phyloP scores from a whole-genome alignment of 805 yeast genomes.

The Candida silvicultrix region DNA sequence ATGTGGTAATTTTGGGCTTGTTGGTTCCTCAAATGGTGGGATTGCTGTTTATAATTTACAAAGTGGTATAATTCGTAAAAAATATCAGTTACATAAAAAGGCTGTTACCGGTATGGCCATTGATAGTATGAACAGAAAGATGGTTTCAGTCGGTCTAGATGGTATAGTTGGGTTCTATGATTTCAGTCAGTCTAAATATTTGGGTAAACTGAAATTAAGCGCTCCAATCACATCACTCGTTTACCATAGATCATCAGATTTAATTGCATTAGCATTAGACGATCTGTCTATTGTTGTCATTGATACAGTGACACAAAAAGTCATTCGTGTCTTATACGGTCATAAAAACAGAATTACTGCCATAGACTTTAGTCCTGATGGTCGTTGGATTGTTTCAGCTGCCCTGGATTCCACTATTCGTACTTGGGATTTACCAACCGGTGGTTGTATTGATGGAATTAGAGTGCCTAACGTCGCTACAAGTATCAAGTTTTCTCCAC shows the following conservation, averaged over 20 bases:
- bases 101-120: constrained; percentile 84
- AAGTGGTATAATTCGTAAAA: constrained; percentile 76
- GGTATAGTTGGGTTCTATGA: constrained; percentile 85
- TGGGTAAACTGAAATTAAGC: constrained; percentile 61
- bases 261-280: constrained; percentile 81
- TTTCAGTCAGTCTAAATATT: constrained; percentile 61
- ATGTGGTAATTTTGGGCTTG: constrained; percentile 92
- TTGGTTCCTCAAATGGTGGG: constrained; percentile 84
- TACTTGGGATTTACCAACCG: constrained; percentile 97
- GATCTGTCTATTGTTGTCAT: constrained; percentile 78
- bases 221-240: constrained; percentile 75
- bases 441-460: constrained; percentile 93
- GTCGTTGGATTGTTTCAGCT: constrained; percentile 87
- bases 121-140: constrained; percentile 83
- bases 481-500: constrained; percentile 70
- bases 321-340: constrained; percentile 85
- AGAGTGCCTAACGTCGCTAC: constrained; percentile 76
- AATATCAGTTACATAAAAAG: constrained; percentile 63
- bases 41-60: constrained; percentile 86
- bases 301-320: constrained; percentile 73
- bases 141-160: constrained; percentile 86
- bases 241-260: constrained; percentile 77
- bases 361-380: constrained; percentile 88
- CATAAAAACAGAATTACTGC: constrained; percentile 85
- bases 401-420: constrained; percentile 82